These are phyloP conservation scores for Aspergillus uvarum DNA, from an alignment of 2,329 filamentous ascomycete genomes.

Conservation along the genomic window DNA sequence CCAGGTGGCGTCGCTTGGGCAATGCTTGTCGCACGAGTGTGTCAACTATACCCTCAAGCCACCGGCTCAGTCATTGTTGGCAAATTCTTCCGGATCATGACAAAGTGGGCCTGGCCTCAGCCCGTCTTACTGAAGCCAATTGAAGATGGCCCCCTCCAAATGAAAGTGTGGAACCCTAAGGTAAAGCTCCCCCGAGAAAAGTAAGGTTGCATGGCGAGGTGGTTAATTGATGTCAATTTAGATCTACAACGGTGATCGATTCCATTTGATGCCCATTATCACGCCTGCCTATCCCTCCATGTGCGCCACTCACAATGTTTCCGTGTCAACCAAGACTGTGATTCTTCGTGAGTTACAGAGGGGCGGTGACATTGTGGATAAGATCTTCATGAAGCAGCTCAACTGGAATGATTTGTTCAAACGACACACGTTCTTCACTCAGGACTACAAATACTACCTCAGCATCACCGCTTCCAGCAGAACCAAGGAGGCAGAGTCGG, in stretches of 20 bases:
- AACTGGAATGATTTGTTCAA: conserved; percentile 86
- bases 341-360: conserved; percentile 80
- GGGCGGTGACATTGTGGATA: conserved; percentile 72
- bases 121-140: conserved; percentile 89
- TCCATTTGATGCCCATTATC: conserved; percentile 96
- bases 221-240: conserved; percentile 32
- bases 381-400: conserved; percentile 73
- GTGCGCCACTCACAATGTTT: conserved; percentile 96
- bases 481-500: conserved; percentile 77
- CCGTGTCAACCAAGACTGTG: conserved; percentile 77
- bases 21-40: conserved; percentile 93
- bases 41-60: conserved; percentile 92
- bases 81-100: conserved; percentile 93
- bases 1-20: conserved; percentile 97
- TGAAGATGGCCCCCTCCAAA: conserved; percentile 75
- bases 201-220: neutral
- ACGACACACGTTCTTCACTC: conserved; percentile 90
- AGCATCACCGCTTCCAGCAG: conserved; percentile 80
- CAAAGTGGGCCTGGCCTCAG: conserved; percentile 88
- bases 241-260: conserved; percentile 76
- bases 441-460: conserved; percentile 93
- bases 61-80: conserved; percentile 82
- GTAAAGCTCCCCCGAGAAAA: conserved; percentile 46
- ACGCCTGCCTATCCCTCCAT: conserved; percentile 96
- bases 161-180: conserved; percentile 92